Evolutionary conservation across 345 rosid species (phyloP).

Genomic region (Linum lewisii): DNA sequence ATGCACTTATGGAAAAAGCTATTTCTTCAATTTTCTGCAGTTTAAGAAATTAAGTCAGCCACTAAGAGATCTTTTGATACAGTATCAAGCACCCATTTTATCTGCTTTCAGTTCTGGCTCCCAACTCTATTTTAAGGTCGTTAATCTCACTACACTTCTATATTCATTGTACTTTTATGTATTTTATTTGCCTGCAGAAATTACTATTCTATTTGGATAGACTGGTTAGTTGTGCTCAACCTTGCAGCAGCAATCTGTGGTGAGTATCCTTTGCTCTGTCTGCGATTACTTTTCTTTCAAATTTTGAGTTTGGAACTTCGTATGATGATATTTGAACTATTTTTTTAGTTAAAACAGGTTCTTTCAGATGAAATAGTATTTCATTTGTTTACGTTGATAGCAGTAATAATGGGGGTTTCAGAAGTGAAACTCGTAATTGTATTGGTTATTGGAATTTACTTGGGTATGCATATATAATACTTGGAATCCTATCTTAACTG

Average conservation of each 20-base stretch:
- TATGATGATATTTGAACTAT: neutral
- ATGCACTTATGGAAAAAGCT: slow-evolving; percentile 4
- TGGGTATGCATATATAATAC: too few relatives aligned
- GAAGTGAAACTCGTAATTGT: too few relatives aligned
- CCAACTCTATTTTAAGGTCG: neutral
- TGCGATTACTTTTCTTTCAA: slow-evolving; percentile 1
- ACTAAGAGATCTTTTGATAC: neutral
- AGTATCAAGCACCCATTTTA: neutral
- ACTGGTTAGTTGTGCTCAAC: slow-evolving; percentile 62
- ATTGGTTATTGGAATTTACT: too few relatives aligned
- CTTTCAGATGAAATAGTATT: neutral
- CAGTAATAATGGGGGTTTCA: neutral
- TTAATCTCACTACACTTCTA: slow-evolving; percentile 6
- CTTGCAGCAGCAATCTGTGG: slow-evolving; percentile 64
- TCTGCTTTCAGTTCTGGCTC: slow-evolving; percentile 1
- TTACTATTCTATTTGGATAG: slow-evolving; percentile 72
- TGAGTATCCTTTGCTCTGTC: slow-evolving; percentile 21
- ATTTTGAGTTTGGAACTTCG: slow-evolving; percentile 5
- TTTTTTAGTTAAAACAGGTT: neutral
- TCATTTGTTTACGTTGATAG: neutral
- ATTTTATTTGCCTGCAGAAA: slow-evolving; percentile 38
- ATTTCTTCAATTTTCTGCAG: neutral
- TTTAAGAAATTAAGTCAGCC: neutral
- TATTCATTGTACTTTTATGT: slow-evolving; percentile 2
- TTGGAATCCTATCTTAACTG: too few relatives aligned